Base-by-base conservation (phyloP, 345 rosid species). In the Geranium brycei region DNA sequence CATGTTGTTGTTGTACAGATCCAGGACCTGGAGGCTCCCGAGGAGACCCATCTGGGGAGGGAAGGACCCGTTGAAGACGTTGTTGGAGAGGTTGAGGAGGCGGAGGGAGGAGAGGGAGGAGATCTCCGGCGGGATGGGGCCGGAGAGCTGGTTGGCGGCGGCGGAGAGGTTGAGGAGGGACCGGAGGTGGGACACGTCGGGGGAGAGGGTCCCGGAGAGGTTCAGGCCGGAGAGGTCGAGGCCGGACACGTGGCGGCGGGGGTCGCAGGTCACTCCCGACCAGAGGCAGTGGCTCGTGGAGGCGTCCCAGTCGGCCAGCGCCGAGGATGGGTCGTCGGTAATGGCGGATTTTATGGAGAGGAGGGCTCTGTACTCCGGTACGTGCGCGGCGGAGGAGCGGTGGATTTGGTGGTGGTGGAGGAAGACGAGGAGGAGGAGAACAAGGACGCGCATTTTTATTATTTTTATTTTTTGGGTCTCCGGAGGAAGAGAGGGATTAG, bases 1-100 rank as follows among this genome's bases (percentile, higher is more conserved):
- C 74, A 91, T 60, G 64, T 87, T 89, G 77, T 91, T 91, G 80
- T 89, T 89, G 70, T 89, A 89, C 30, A 89, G 72, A 78, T 87
- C 96, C 28, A 91, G 87, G 16, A 91, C 84, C 5, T 79, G 82
- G 17, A 91, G 86, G 69, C 68, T 80, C 19, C 67, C 64, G 16
- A 89, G 85, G 51, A 66, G 65, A 1, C 89, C 73, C 12, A 89
- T 74, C 64, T 83, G 75, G 0, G 73, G 19, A 2, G 98, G 95
- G 64, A 91, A 87, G 0, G 96, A 68, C 51, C 83, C 86, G 62
- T 80, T 85, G 73, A 91, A 87, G 64, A 79, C 68, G 58, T 89
- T 89, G 82, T 87, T 87, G 14, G 96, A 89, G 59, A 91, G 87
- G 72, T 89, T 87, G 4, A 91, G 67, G 47, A 59, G 65, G 0